These are phyloP conservation scores for Arabidopsis suecica DNA, from an alignment of 345 rosid species.

Conservation along the genomic window DNA sequence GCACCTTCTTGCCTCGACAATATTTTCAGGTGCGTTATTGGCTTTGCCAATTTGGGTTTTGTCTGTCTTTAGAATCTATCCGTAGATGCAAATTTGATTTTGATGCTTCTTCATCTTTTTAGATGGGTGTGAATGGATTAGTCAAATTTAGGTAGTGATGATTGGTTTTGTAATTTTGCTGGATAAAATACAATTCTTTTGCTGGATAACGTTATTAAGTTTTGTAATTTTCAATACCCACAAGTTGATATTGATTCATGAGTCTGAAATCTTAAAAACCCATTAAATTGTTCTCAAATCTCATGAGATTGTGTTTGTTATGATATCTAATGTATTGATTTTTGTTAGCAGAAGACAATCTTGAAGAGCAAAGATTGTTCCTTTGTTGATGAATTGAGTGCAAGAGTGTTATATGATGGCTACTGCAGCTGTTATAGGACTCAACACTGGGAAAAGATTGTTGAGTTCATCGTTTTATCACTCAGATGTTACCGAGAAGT, in stretches of 20 bases:
- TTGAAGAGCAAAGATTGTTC: conserved; percentile 35
- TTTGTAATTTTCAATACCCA: background rate
- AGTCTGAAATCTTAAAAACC: background rate
- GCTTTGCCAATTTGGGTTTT: conserved; percentile 22
- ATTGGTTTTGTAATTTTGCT: too few species aligned
- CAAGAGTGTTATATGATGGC: conserved; percentile 69
- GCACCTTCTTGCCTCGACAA: background rate
- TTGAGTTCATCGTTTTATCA: conserved; percentile 69
- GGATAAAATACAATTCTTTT: background rate
- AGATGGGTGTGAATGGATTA: background rate
- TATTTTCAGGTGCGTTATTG: conserved; percentile 24
- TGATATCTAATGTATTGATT: conserved; percentile 29
- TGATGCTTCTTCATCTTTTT: conserved; percentile 23
- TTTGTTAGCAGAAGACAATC: conserved; percentile 26
- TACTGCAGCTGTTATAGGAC: conserved; percentile 82
- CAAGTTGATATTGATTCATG: background rate
- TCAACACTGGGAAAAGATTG: conserved; percentile 76
- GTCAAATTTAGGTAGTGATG: conserved; percentile 12
- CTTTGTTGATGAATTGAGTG: conserved; percentile 33
- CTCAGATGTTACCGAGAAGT: conserved; percentile 64
- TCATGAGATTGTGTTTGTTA: background rate
- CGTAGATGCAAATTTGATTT: background rate
- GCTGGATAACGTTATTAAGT: background rate
- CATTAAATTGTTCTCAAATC: background rate
- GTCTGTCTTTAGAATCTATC: background rate